A percentile compares a stretch with the other conserved stretches of the same genome.
Conservation (phyloP, 768 basidiomycete genomes). For the Lyophyllum atratum region DNA sequence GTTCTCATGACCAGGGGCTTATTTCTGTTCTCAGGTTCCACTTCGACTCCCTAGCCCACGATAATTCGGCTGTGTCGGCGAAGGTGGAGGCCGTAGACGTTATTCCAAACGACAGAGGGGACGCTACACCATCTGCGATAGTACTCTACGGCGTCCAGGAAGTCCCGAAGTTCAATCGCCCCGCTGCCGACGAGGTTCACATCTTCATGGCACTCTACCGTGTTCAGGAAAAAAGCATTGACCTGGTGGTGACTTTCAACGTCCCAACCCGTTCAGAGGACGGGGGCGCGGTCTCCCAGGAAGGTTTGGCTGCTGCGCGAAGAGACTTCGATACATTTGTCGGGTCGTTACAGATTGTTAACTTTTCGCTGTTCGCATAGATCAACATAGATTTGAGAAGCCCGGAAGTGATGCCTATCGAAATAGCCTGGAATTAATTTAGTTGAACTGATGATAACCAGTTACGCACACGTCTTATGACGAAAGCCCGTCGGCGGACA, state of each 20-base stretch:
- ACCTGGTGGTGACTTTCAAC: conserved; percentile 86
- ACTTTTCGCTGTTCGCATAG: conserved; percentile 73
- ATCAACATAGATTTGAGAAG: conserved; percentile 19
- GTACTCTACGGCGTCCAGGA: conserved; percentile 69
- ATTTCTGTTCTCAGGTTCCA: conserved; percentile 65
- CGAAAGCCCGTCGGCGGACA: no score
- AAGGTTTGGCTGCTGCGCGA: conserved; percentile 35
- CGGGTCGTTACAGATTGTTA: conserved; percentile 61
- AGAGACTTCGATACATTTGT: conserved; percentile 57
- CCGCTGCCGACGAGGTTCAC: conserved; percentile 62
- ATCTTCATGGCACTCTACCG: conserved; percentile 85
- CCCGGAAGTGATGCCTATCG: not conserved
- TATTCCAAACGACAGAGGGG: conserved; percentile 42
- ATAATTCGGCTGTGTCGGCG: conserved; percentile 70
- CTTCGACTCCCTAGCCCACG: conserved; percentile 87
- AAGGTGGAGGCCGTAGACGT: conserved; percentile 44
- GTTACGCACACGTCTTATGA: not conserved
- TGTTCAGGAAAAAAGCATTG: conserved; percentile 66
- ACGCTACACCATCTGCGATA: conserved; percentile 58
- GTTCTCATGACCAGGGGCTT: conserved; percentile 1
- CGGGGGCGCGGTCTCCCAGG: conserved; percentile 42
- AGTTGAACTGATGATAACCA: not conserved
- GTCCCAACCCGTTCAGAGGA: conserved; percentile 59
- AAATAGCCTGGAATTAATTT: not conserved
- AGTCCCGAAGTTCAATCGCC: conserved; percentile 77